Evolutionary conservation across 805 yeast species (phyloP).

Genomic region (Gaillardinia entomophila): DNA sequence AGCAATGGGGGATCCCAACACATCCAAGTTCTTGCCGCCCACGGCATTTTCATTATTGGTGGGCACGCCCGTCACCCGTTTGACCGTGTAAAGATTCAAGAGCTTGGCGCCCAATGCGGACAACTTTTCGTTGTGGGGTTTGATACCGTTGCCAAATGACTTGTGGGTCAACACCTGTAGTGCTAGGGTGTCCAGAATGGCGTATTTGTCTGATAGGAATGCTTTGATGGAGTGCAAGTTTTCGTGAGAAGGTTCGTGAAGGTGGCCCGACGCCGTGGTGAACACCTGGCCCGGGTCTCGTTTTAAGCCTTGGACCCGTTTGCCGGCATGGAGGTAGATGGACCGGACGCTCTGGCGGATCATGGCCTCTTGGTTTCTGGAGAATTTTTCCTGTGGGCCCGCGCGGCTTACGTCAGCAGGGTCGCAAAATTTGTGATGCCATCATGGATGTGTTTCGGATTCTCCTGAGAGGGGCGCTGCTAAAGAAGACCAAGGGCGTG

Average conservation of each 20-base stretch:
- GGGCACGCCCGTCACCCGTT: constrained; percentile 29
- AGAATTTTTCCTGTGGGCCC: too few relatives aligned
- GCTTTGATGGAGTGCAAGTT: constrained; percentile 45
- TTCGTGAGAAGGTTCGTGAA: constrained; percentile 47
- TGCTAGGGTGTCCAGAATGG: constrained; percentile 54
- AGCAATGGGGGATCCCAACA: constrained; percentile 52
- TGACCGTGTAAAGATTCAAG: constrained; percentile 45
- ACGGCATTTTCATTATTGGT: constrained; percentile 30
- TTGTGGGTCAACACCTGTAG: constrained; percentile 88
- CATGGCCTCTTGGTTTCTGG: constrained; percentile 8
- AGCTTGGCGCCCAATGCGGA: constrained; percentile 65
- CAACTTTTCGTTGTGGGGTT: constrained; percentile 85
- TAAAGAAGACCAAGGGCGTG: constrained; percentile 51
- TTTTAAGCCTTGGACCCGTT: constrained; percentile 65
- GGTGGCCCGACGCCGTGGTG: constrained; percentile 25
- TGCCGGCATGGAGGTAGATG: constrained; percentile 41
- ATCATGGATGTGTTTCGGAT: constrained; percentile 85
- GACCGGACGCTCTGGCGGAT: constrained; percentile 4
- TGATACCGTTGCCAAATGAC: constrained; percentile 86
- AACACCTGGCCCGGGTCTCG: constrained; percentile 58
- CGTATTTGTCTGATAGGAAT: constrained; percentile 43
- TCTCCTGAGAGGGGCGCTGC: constrained; percentile 77
- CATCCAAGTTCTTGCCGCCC: constrained; percentile 49
- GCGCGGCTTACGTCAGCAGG: constrained; percentile 2
- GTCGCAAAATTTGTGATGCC: constrained; percentile 3